These are phyloP conservation scores for Leccinum rimulosum DNA, from an alignment of 768 basidiomycete genomes.

Conservation along the genomic window DNA sequence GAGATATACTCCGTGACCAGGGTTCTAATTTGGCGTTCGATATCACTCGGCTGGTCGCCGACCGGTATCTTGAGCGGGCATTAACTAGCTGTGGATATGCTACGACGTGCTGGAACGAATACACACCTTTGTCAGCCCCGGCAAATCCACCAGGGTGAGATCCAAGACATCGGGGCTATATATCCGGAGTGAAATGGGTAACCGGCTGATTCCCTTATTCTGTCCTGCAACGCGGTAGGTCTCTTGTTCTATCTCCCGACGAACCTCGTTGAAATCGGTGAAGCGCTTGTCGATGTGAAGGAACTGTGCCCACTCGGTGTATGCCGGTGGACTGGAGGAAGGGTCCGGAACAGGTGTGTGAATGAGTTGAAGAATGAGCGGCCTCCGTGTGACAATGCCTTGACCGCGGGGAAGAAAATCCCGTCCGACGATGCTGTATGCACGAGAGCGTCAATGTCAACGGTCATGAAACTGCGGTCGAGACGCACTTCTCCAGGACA, in stretches of 20 bases:
- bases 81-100: not conserved
- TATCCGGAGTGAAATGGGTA: constrained; percentile 94
- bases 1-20: constrained; percentile 96
- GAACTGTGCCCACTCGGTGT: constrained; percentile 94
- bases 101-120: not conserved
- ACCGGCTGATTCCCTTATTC: constrained; percentile 96
- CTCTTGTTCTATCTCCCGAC: constrained; percentile 97
- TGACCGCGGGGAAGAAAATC: constrained; percentile 86
- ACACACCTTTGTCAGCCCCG: constrained; percentile 91
- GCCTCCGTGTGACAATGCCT: constrained; percentile 95
- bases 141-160: constrained; percentile 93
- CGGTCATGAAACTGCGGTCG: not conserved
- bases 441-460: not conserved
- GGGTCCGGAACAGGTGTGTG: constrained; percentile 72
- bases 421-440: constrained; percentile 82
- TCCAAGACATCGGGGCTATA: constrained; percentile 95
- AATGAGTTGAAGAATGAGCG: constrained; percentile 92
- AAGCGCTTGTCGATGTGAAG: constrained; percentile 94
- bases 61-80: constrained; percentile 70
- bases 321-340: constrained; percentile 41
- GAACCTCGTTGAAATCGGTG: constrained; percentile 93
- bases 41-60: constrained; percentile 96
- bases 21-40: constrained; percentile 93
- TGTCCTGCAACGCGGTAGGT: constrained; percentile 97
- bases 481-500: constrained; percentile 87